phyloP scores from a whole-genome alignment of 495 filamentous ascomycete species.

The Hypoxylon perforatum region DNA sequence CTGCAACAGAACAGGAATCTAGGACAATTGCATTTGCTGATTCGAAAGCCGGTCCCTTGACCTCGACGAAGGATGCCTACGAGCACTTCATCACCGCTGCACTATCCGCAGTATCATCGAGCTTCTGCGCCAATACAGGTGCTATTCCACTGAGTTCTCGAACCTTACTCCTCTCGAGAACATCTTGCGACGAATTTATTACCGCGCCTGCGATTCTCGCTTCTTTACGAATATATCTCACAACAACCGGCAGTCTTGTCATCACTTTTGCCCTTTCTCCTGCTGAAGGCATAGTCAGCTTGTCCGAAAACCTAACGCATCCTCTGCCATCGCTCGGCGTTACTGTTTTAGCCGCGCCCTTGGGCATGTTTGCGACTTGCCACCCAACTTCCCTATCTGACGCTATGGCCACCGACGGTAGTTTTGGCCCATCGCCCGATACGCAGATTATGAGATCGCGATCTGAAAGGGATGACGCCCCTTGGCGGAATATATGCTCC shows the following conservation, averaged over 20 bases:
- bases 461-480: conserved; percentile 51
- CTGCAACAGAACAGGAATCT: conserved; percentile 34
- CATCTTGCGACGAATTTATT: conserved; percentile 38
- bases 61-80: conserved; percentile 48
- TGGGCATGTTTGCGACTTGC: conserved; percentile 59
- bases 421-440: conserved; percentile 59
- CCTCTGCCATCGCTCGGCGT: conserved; percentile 49
- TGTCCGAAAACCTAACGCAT: conserved; percentile 50
- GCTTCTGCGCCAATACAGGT: conserved; percentile 52
- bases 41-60: conserved; percentile 41
- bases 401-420: conserved; percentile 35
- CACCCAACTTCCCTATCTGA: conserved; percentile 41
- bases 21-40: conserved; percentile 38
- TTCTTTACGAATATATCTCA: conserved; percentile 60
- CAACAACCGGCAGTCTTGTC: conserved; percentile 59
- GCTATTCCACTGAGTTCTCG: conserved; percentile 58
- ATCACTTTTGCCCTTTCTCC: conserved; percentile 55
- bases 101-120: conserved; percentile 56
- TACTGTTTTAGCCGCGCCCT: conserved; percentile 56
- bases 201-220: conserved; percentile 49
- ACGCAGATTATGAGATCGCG: conserved; percentile 53
- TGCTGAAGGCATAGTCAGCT: conserved; percentile 50
- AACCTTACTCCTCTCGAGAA: conserved; percentile 50
- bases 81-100: conserved; percentile 58
- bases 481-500: conserved; percentile 55